Percentiles rank a stretch among this genome's conserved stretches.
Conservation (phyloP, 2,329 filamentous ascomycete species). For the Colletotrichum ledebouriae region DNA sequence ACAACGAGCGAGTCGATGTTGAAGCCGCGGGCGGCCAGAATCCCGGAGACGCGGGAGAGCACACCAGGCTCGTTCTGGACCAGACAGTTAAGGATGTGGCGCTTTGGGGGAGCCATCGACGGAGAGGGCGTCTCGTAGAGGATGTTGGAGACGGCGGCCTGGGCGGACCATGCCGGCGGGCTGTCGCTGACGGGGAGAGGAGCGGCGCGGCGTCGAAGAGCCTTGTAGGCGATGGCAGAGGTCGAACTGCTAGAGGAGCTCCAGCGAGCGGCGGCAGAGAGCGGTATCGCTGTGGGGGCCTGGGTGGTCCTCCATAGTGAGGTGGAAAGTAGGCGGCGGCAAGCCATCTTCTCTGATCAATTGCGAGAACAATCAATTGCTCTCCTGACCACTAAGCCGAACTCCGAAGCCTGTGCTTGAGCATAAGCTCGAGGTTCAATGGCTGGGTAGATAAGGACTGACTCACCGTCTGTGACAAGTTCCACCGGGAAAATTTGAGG, state of each 20-base stretch:
- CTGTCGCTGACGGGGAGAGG: constrained; percentile 84
- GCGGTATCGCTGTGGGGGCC: constrained; percentile 45
- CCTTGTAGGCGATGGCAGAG: constrained; percentile 96
- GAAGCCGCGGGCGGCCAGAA: constrained; percentile 95
- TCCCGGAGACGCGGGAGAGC: constrained; percentile 94
- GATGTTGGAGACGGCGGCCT: constrained; percentile 96
- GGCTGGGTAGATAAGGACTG: constrained; percentile 32
- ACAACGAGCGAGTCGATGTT: constrained; percentile 99
- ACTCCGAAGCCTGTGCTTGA: constrained; percentile 30
- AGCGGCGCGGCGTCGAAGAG: constrained; percentile 89
- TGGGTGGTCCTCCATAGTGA: constrained; percentile 54
- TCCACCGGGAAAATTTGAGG: constrained; percentile 43
- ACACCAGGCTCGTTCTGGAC: constrained; percentile 99
- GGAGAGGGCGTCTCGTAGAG: constrained; percentile 97
- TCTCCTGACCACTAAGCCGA: constrained; percentile 41
- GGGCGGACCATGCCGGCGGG: constrained; percentile 86
- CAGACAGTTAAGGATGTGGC: constrained; percentile 96
- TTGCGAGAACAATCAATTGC: constrained; percentile 41
- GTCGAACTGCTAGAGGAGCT: constrained; percentile 78
- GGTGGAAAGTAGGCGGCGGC: constrained; percentile 58
- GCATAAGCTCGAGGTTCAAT: constrained; percentile 32
- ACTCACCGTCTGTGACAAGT: constrained; percentile 40
- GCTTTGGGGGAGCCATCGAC: constrained; percentile 86
- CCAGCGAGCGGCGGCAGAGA: constrained; percentile 42
- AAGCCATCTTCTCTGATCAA: constrained; percentile 55